Percentiles rank a stretch among this genome's conserved stretches.
phyloP scores from a whole-genome alignment of 176 grass and related monocot species.

The Saccharum spontaneum region DNA sequence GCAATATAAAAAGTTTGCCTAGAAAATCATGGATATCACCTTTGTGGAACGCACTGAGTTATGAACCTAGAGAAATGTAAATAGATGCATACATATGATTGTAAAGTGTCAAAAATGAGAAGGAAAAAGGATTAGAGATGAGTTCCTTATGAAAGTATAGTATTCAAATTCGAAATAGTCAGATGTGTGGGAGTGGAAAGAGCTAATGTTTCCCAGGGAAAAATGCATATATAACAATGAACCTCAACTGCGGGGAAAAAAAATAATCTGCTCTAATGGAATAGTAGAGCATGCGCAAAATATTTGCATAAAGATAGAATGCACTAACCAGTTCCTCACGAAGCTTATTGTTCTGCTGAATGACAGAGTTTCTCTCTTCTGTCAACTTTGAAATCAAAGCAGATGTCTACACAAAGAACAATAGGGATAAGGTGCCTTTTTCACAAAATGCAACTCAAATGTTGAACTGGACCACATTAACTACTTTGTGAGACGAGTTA shows the following conservation, averaged over 20 bases:
- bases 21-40: background rate
- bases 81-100: background rate
- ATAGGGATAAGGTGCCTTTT: background rate
- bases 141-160: background rate
- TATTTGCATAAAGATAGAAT: slow-evolving; percentile 23
- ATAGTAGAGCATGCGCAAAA: background rate
- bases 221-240: slow-evolving; percentile 9
- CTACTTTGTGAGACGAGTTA: background rate
- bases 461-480: slow-evolving; percentile 14
- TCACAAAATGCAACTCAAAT: background rate
- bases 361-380: slow-evolving; percentile 68
- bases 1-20: background rate
- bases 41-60: background rate
- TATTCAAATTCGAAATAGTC: background rate
- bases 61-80: slow-evolving; percentile 16
- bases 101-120: background rate
- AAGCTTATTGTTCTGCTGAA: slow-evolving; percentile 83
- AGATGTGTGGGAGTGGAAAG: background rate
- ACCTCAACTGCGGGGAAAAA: background rate
- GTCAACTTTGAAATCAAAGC: slow-evolving; percentile 67
- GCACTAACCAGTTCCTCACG: slow-evolving; percentile 74
- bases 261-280: background rate
- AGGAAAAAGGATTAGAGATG: background rate
- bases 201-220: background rate
- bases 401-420: slow-evolving; percentile 41